Evolutionary conservation across 1,139 yeast species (phyloP).

Genomic region (Meyerozyma carpophila): DNA sequence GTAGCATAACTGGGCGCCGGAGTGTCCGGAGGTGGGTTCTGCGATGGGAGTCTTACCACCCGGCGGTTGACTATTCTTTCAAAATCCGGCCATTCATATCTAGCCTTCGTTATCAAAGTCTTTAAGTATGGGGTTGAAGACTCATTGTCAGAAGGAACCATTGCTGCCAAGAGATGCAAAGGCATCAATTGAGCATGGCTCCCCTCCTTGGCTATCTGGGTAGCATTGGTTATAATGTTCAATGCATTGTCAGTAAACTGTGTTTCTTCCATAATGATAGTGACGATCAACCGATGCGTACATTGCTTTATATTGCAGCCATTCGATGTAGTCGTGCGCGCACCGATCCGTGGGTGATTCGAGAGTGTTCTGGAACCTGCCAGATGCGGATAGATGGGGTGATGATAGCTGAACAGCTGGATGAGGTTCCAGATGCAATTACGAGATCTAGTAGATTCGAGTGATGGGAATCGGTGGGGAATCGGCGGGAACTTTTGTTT

Average conservation of each 20-base stretch:
- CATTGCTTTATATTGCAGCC: neutral
- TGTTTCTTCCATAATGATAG: constrained; percentile 48
- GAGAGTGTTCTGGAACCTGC: neutral
- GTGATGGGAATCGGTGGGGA: no score
- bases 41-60: constrained; percentile 80
- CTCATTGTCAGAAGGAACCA: constrained; percentile 70
- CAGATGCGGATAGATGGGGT: neutral
- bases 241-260: constrained; percentile 93
- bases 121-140: constrained; percentile 69
- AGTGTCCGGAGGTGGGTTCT: constrained; percentile 79
- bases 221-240: constrained; percentile 71
- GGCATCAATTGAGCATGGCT: constrained; percentile 81
- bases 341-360: neutral
- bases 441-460: no score
- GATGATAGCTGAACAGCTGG: neutral
- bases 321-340: neutral
- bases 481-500: no score
- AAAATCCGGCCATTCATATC: constrained; percentile 80
- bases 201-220: constrained; percentile 77
- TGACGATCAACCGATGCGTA: neutral
- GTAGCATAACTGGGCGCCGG: constrained; percentile 64
- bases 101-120: constrained; percentile 80
- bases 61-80: constrained; percentile 77
- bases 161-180: constrained; percentile 84
- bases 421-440: neutral